Evolutionary conservation across 352 stramenopile genomes (phyloP).

Genomic region (Pythium utonaiense): DNA sequence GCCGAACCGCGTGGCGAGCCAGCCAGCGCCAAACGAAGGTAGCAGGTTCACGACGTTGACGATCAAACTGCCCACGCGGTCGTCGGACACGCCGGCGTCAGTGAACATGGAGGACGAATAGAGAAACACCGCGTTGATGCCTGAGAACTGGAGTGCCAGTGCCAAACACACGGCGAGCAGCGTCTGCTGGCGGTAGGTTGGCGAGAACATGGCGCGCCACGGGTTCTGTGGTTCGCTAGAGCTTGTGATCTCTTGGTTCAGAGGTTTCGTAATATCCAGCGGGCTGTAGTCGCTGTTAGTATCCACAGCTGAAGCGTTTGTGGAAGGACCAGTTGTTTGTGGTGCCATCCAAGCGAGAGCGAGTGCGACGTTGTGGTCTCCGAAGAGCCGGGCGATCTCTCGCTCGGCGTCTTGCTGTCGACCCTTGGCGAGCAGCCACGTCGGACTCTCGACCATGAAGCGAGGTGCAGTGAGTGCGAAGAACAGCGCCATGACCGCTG

Average conservation of each 20-base stretch:
- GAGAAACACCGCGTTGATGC: slow-evolving; percentile 70
- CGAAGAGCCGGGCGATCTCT: slow-evolving; percentile 27
- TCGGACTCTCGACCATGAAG: slow-evolving; percentile 27
- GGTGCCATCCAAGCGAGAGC: slow-evolving; percentile 24
- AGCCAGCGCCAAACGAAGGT: slow-evolving; percentile 37
- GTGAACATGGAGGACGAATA: slow-evolving; percentile 68
- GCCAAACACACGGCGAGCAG: slow-evolving; percentile 44
- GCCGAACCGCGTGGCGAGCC: slow-evolving; percentile 33
- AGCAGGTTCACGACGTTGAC: slow-evolving; percentile 58
- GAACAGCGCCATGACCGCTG: slow-evolving; percentile 41
- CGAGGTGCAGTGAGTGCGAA: slow-evolving; percentile 30
- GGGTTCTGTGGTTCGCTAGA: slow-evolving; percentile 3
- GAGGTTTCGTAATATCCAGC: neutral
- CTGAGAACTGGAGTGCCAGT: slow-evolving; percentile 47
- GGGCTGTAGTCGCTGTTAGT: slow-evolving; percentile 10
- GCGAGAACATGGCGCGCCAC: slow-evolving; percentile 19
- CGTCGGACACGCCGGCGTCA: slow-evolving; percentile 47
- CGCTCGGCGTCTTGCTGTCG: slow-evolving; percentile 21
- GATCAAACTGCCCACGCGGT: slow-evolving; percentile 48
- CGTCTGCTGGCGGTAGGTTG: slow-evolving; percentile 32
- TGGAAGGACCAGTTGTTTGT: neutral
- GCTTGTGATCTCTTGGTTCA: neutral
- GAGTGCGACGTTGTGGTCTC: slow-evolving; percentile 19
- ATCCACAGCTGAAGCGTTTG: neutral
- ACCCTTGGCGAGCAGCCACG: slow-evolving; percentile 34